Evolutionary conservation across 2,329 filamentous ascomycete genomes (phyloP).

Genomic region (Westerdykella sp.): DNA sequence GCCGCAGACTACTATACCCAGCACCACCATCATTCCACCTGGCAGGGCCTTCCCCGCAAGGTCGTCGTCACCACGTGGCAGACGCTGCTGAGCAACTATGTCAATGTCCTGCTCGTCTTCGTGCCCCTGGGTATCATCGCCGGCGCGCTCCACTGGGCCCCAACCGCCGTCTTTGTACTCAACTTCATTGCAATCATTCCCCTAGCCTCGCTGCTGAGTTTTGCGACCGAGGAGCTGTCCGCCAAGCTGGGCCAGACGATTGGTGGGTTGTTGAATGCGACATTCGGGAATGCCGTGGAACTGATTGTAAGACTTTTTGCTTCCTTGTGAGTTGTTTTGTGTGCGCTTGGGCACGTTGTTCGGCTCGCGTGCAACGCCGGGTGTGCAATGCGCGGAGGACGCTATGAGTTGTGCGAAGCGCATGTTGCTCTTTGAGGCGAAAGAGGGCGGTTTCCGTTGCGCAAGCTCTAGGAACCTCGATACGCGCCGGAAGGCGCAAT

Average conservation of each 20-base stretch:
- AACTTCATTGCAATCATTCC: slow-evolving; percentile 80
- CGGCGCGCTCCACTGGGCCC: slow-evolving; percentile 56
- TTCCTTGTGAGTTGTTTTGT: background rate
- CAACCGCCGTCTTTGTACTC: slow-evolving; percentile 64
- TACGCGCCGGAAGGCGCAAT: too few relatives aligned
- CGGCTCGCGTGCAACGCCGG: too few relatives aligned
- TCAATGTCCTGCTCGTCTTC: slow-evolving; percentile 66
- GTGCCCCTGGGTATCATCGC: slow-evolving; percentile 68
- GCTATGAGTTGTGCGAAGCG: too few relatives aligned
- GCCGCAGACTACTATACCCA: slow-evolving; percentile 9
- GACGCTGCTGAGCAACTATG: slow-evolving; percentile 48
- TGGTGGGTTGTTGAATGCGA: slow-evolving; percentile 68
- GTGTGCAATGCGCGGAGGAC: too few relatives aligned
- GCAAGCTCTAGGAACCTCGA: too few relatives aligned
- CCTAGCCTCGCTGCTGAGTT: slow-evolving; percentile 65
- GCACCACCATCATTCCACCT: slow-evolving; percentile 3
- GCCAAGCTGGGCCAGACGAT: slow-evolving; percentile 66
- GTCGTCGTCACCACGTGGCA: slow-evolving; percentile 37
- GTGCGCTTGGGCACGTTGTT: background rate
- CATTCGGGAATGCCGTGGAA: slow-evolving; percentile 75
- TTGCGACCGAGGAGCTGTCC: slow-evolving; percentile 72
- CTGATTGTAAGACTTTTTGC: slow-evolving; percentile 52
- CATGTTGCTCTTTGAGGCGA: too few relatives aligned
- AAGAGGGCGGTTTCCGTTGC: too few relatives aligned
- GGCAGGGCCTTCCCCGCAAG: slow-evolving; percentile 25